Conservation (phyloP, 108 stramenopile species). For the Ochromonas danica region DNA sequence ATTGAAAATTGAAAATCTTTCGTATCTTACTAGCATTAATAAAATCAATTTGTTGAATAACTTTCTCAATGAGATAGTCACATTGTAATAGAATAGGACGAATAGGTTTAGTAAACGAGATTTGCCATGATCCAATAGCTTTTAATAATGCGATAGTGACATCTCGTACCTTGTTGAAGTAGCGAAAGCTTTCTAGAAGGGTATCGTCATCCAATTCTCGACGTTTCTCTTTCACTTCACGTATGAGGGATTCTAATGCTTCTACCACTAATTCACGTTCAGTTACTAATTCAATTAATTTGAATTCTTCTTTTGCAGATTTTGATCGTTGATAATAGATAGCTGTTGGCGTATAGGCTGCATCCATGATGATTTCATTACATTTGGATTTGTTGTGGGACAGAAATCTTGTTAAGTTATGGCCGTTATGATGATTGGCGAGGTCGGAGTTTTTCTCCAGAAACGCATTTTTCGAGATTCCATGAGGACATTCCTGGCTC, state of each 20-base stretch:
- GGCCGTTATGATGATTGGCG: no score
- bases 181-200: neutral
- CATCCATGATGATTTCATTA: no score
- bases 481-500: no score
- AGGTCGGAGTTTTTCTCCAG: no score
- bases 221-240: neutral
- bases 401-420: no score
- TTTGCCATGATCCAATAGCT: neutral
- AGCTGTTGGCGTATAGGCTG: no score
- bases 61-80: neutral
- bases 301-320: neutral
- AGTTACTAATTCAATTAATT: neutral
- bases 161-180: neutral
- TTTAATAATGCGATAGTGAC: neutral
- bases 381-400: no score
- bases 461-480: no score
- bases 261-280: neutral
- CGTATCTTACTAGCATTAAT: neutral
- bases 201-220: neutral
- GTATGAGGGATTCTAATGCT: neutral
- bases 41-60: slow-evolving; percentile 21
- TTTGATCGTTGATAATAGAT: slow-evolving; percentile 7
- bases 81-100: neutral
- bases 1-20: slow-evolving; percentile 31
- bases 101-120: neutral